phyloP scores from a whole-genome alignment of 129 eudicot species.

The Smallanthus sonchifolius region DNA sequence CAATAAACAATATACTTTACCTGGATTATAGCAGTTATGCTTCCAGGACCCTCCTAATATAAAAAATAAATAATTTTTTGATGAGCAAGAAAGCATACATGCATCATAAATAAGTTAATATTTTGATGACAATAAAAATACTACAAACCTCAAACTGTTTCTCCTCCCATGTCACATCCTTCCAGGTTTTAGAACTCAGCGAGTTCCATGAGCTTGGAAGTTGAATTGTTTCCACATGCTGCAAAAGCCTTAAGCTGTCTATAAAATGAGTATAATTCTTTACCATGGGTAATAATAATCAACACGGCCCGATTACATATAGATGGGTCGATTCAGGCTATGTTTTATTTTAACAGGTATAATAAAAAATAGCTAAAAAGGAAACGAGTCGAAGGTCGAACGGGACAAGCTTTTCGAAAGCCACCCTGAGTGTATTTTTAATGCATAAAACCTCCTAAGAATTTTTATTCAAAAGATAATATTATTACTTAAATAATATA shows the following conservation, averaged over 20 bases:
- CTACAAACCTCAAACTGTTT: constrained; percentile 59
- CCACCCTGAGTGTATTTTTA: not conserved
- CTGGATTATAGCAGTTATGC: constrained; percentile 64
- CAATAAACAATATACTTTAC: constrained; percentile 29
- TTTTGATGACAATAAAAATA: not conserved
- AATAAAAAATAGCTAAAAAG: not conserved
- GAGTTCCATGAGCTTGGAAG: constrained; percentile 64
- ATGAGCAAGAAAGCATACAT: not conserved
- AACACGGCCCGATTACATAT: not conserved
- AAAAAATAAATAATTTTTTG: not conserved
- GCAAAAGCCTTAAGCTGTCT: constrained; percentile 88
- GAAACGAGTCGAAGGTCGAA: not conserved
- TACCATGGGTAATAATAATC: not conserved
- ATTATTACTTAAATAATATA: not conserved
- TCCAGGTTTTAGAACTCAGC: constrained; percentile 51
- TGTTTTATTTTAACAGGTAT: not conserved
- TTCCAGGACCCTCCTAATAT: constrained; percentile 64
- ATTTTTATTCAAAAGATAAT: not conserved
- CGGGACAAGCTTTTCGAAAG: not conserved
- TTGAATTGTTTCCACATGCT: constrained; percentile 77
- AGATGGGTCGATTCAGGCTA: not conserved
- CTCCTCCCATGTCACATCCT: constrained; percentile 69
- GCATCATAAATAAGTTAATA: not conserved
- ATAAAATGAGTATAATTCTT: constrained; percentile 9
- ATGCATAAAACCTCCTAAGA: not conserved